A percentile compares a stretch with the other conserved stretches of the same genome.
phyloP scores from a whole-genome alignment of 257 asterid species.

The Gentiana dahurica region DNA sequence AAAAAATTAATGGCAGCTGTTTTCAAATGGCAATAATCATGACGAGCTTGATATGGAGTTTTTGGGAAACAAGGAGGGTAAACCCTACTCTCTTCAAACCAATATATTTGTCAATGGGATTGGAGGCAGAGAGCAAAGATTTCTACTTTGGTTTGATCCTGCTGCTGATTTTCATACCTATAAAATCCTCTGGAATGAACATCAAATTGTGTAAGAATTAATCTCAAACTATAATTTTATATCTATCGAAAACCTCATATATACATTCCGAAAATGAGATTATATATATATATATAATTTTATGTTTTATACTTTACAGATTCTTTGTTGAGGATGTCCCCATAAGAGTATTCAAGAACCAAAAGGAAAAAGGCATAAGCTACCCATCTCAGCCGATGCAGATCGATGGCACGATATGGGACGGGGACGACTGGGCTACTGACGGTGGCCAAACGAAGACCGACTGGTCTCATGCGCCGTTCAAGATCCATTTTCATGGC shows the following conservation, averaged over 20 bases:
- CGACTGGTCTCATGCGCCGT: conserved; percentile 12
- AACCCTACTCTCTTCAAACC: conserved; percentile 49
- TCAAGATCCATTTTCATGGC: conserved; percentile 2
- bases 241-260: not conserved
- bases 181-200: conserved; percentile 47
- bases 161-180: conserved; percentile 56
- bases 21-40: conserved; percentile 22
- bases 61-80: conserved; percentile 55
- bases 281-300: not conserved
- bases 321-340: conserved; percentile 9
- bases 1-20: conserved; percentile 28
- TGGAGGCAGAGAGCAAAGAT: conserved; percentile 53
- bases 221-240: not conserved
- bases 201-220: conserved; percentile 47
- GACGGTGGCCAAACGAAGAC: conserved; percentile 10
- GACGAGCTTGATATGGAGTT: conserved; percentile 76
- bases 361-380: not conserved
- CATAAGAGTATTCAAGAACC: conserved; percentile 8
- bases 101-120: conserved; percentile 46
- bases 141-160: conserved; percentile 67
- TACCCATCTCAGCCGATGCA: conserved; percentile 11
- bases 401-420: conserved; percentile 8
- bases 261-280: no score
- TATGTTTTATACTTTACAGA: not conserved
- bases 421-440: conserved; percentile 11